Percentiles rank a stretch among this genome's conserved stretches.
These are phyloP conservation scores for Penicillium hordei DNA, from an alignment of 2,329 filamentous ascomycete species.

Conservation along the genomic window DNA sequence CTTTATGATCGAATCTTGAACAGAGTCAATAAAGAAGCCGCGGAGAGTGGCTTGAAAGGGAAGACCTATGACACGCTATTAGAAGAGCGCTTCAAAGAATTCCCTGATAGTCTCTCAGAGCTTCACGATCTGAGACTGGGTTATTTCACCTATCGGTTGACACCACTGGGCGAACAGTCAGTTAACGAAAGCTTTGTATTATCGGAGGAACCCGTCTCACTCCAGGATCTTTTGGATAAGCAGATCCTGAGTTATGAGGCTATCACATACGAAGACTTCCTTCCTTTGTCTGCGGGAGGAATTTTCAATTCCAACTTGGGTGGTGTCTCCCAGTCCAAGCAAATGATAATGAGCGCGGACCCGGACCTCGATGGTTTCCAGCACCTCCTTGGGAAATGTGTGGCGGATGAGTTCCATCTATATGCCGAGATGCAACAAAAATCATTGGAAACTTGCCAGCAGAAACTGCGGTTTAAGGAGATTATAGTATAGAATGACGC, in stretches of 20 bases:
- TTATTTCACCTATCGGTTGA: slow-evolving; percentile 42
- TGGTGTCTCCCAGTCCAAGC: slow-evolving; percentile 19
- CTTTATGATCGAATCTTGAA: slow-evolving; percentile 50
- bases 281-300: slow-evolving; percentile 54
- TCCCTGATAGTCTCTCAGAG: slow-evolving; percentile 46
- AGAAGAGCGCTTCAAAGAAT: slow-evolving; percentile 34
- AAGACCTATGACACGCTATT: slow-evolving; percentile 24
- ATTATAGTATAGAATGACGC: slow-evolving; percentile 1
- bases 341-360: slow-evolving; percentile 27
- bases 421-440: slow-evolving; percentile 28
- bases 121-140: slow-evolving; percentile 40
- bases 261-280: slow-evolving; percentile 56
- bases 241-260: slow-evolving; percentile 42
- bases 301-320: slow-evolving; percentile 52
- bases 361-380: slow-evolving; percentile 31
- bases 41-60: slow-evolving; percentile 1
- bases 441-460: slow-evolving; percentile 25
- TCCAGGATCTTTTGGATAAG: slow-evolving; percentile 36
- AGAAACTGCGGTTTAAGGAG: slow-evolving; percentile 14
- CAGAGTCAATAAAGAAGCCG: slow-evolving; percentile 19
- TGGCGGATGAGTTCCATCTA: slow-evolving; percentile 30
- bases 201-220: neutral
- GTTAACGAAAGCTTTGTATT: neutral
- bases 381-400: slow-evolving; percentile 19
- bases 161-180: slow-evolving; percentile 4